Base-by-base conservation (phyloP, 2,329 filamentous ascomycete species). In the Cladosporium sp. region DNA sequence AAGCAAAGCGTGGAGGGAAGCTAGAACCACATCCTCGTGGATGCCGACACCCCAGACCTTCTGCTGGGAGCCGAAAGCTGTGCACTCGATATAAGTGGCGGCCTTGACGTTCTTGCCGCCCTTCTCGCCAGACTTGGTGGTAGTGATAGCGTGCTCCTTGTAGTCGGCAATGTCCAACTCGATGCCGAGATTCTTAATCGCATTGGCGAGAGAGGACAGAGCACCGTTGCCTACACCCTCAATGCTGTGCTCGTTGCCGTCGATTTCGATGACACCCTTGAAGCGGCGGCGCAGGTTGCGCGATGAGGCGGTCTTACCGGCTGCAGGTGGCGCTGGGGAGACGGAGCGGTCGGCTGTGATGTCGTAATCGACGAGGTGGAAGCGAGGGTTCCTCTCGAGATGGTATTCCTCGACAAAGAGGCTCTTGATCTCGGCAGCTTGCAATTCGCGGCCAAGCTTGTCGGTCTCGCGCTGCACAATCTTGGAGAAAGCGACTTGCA, bases 71-170 rank as follows among this genome's bases (percentile, higher is more conserved):
- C 83, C 85, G 3, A 83, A 76, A 19, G 86, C 82, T 28, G 83
- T 92, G 75, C 92, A 96, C 74, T 97, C 90, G 64, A 97, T 96
- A 72, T 95, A 97, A 2, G 92, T 90, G 1, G 92, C 93, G n/a
- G 93, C 93, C 79, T 95, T 95, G 65, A 93, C 90, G 61, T 91
- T 85, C 59, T 86, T 84, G 61, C 90, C 90, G 54, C 82, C 80
- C 64, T 91, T 91, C 11, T 40, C 25, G 36, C 43, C 22, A 6
- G 43, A 19, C 6, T 38, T 22, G 59, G 60, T 64, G 62, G 9
- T 63, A 55, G 22, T 61, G 66, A 97, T 92, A 28, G 92, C 88
- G 76, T 97, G 93, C 75, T 97, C 94, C 80, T 95, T 96, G 80
- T 97, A 97, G 73, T 97, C 91, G 47, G 87, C 84, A 54, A 97